Evolutionary conservation across 352 stramenopile species (phyloP).

Genomic region (Pythium apleroticum): DNA sequence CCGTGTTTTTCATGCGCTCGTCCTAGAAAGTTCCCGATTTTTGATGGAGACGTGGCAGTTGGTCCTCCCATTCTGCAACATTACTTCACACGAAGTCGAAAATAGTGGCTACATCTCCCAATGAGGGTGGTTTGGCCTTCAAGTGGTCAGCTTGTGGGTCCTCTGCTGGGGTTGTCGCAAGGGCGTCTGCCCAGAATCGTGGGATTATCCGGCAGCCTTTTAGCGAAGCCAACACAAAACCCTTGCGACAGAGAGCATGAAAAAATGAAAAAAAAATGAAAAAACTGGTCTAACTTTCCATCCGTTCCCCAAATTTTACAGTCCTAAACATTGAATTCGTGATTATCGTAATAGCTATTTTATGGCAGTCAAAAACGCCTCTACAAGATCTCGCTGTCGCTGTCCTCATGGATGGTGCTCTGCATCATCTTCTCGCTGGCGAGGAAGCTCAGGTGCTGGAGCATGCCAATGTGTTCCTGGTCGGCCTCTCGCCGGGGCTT

Average conservation of each 20-base stretch:
- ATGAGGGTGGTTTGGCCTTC: not conserved
- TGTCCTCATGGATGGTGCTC: conserved; percentile 75
- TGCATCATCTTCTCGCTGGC: conserved; percentile 89
- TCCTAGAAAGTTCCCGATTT: conserved; percentile 19
- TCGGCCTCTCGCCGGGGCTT: conserved; percentile 76
- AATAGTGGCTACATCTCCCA: not conserved
- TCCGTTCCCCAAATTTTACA: conserved; percentile 1
- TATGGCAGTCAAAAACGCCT: not conserved
- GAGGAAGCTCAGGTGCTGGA: conserved; percentile 86
- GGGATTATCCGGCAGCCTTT: not conserved
- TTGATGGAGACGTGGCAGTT: not conserved
- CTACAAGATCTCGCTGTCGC: conserved; percentile 77
- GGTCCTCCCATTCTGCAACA: conserved; percentile 1
- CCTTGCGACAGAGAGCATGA: conserved; percentile 1
- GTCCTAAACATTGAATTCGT: conserved; percentile 15
- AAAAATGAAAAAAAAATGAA: conserved; percentile 10
- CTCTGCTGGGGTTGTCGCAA: not conserved
- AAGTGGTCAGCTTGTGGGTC: conserved; percentile 1
- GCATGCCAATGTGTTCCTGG: conserved; percentile 86
- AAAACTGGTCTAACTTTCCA: conserved; percentile 11
- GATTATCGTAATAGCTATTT: conserved; percentile 20
- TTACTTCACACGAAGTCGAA: not conserved
- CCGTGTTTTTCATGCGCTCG: conserved; percentile 10
- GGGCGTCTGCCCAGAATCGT: not conserved
- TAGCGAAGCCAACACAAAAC: not conserved